Percentiles rank a stretch among this genome's conserved stretches.
phyloP scores from a whole-genome alignment of 306 rosid species.

The Sophora flavescens region DNA sequence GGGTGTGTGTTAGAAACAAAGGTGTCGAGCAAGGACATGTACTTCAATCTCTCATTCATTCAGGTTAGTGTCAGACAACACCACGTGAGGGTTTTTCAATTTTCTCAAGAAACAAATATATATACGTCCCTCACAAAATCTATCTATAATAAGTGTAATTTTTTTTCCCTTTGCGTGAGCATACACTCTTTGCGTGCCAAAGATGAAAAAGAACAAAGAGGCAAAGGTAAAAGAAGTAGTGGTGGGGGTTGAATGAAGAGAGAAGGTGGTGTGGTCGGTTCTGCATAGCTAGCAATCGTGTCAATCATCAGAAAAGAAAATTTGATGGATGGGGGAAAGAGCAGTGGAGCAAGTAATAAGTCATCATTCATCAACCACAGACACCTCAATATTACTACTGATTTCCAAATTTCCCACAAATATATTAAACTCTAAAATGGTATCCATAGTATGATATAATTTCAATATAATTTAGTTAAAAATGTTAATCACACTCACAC shows the following conservation, averaged over 20 bases:
- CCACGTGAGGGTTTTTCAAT: slow-evolving; percentile 58
- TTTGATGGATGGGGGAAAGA: slow-evolving; percentile 59
- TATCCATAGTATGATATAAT: too few species aligned
- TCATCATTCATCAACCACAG: slow-evolving; percentile 42
- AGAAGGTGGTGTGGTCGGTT: slow-evolving; percentile 40
- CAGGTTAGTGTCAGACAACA: slow-evolving; percentile 59
- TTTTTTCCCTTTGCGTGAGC: slow-evolving; percentile 57
- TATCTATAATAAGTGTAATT: slow-evolving; percentile 7
- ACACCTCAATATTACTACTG: neutral
- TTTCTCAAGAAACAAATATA: slow-evolving; percentile 47
- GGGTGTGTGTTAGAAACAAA: slow-evolving; percentile 46
- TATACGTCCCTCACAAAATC: slow-evolving; percentile 30
- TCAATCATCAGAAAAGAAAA: slow-evolving; percentile 53
- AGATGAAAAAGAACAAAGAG: slow-evolving; percentile 47
- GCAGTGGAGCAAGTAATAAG: slow-evolving; percentile 57
- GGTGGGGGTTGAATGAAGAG: slow-evolving; percentile 43
- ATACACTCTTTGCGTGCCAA: slow-evolving; percentile 53
- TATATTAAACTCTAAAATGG: too few species aligned
- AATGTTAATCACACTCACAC: too few species aligned
- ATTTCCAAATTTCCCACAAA: neutral
- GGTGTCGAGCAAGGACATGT: slow-evolving; percentile 49
- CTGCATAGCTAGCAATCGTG: slow-evolving; percentile 54
- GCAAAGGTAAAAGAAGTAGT: slow-evolving; percentile 36
- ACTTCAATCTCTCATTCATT: slow-evolving; percentile 46
- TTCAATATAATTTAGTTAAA: too few species aligned